These are phyloP conservation scores for Neurospora sp. DNA, from an alignment of 2,329 filamentous ascomycete species.

Conservation along the genomic window DNA sequence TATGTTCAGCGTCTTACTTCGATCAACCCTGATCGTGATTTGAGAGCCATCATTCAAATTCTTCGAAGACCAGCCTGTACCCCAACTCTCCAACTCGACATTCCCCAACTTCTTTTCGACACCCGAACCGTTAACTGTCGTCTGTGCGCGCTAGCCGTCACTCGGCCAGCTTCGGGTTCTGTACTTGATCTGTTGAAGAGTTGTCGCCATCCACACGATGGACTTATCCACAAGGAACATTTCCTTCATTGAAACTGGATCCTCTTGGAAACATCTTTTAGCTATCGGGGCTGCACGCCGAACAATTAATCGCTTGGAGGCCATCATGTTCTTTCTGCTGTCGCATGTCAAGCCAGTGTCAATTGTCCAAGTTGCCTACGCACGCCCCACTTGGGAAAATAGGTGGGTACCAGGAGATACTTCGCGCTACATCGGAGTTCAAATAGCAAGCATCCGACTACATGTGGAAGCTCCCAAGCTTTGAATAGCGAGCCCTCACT, in stretches of 20 bases:
- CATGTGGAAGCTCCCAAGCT: background rate
- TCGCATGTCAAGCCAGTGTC: background rate
- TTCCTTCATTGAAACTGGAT: background rate
- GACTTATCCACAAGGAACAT: background rate
- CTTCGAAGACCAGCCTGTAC: background rate
- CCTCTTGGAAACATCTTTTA: background rate
- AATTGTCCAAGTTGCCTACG: background rate
- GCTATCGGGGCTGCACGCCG: background rate
- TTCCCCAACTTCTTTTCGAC: background rate
- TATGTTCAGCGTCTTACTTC: background rate
- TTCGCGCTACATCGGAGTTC: background rate
- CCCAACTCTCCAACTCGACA: background rate
- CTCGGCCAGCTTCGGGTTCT: background rate
- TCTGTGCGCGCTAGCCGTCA: background rate
- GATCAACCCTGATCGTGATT: background rate
- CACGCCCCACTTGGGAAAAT: background rate
- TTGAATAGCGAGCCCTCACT: background rate
- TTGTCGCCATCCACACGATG: background rate
- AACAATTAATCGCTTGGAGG: background rate
- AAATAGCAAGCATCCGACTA: background rate
- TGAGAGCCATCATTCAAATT: background rate
- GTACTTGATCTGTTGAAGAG: background rate
- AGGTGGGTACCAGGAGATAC: background rate
- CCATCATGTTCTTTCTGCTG: background rate
- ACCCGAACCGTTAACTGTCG: background rate